Evolutionary conservation across 345 rosid genomes (phyloP).

Genomic region (Hirschfeldia incana): DNA sequence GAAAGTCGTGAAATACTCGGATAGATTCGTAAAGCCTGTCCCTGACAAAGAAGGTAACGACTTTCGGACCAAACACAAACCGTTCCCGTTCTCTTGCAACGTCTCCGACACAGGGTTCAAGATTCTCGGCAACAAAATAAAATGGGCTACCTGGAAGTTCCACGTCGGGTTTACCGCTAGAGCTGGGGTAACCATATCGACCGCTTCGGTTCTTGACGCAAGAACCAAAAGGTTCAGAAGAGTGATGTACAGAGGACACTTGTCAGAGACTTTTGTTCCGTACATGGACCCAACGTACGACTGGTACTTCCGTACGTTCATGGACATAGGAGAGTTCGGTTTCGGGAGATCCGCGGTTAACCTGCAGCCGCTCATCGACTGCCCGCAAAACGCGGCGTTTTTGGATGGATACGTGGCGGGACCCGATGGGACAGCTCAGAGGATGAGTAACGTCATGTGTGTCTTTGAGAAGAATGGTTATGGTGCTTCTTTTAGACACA

Average conservation of each 20-base stretch:
- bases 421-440: constrained; percentile 59
- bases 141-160: constrained; percentile 77
- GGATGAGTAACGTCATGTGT: constrained; percentile 52
- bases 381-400: constrained; percentile 61
- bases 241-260: constrained; percentile 66
- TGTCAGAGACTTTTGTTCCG: constrained; percentile 82
- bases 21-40: constrained; percentile 54
- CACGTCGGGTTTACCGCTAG: constrained; percentile 69
- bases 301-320: constrained; percentile 79
- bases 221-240: constrained; percentile 37
- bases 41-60: constrained; percentile 77
- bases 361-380: constrained; percentile 63
- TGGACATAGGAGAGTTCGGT: constrained; percentile 81
- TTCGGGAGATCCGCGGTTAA: constrained; percentile 58
- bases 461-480: constrained; percentile 67
- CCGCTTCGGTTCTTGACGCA: constrained; percentile 58
- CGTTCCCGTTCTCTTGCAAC: constrained; percentile 42
- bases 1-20: constrained; percentile 48
- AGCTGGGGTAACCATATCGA: constrained; percentile 59
- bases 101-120: constrained; percentile 43
- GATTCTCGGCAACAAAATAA: constrained; percentile 45
- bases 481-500: constrained; percentile 63
- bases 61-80: constrained; percentile 43
- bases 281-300: constrained; percentile 78
- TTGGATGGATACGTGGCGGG: constrained; percentile 62